Evolutionary conservation across 2,329 filamentous ascomycete genomes (phyloP).

Genomic region (Colletotrichum melonis): DNA sequence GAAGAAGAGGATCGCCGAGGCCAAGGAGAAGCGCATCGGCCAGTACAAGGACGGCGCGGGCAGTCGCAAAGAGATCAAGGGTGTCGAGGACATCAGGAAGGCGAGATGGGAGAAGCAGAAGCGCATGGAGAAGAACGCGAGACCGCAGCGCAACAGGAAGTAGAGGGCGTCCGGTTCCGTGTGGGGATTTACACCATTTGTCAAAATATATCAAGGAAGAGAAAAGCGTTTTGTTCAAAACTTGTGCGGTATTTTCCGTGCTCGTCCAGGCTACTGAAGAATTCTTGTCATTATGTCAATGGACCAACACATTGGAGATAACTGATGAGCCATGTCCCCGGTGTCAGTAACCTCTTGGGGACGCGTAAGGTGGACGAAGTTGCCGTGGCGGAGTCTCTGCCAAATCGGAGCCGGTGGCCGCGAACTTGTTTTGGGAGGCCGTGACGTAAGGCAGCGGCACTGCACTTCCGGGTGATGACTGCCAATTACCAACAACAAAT

Average conservation of each 20-base stretch:
- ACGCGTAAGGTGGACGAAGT: background rate
- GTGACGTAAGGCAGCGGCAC: constrained; percentile 4
- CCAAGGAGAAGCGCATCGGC: constrained; percentile 84
- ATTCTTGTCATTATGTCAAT: background rate
- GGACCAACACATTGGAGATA: background rate
- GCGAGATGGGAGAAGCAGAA: constrained; percentile 81
- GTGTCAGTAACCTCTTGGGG: no score
- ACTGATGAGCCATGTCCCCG: no score
- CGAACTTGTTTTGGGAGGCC: background rate
- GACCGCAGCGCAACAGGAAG: constrained; percentile 73
- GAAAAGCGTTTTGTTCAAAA: background rate
- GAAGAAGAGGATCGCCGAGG: constrained; percentile 90
- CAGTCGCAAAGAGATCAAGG: constrained; percentile 83
- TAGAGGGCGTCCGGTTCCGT: constrained; percentile 10
- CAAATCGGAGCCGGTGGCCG: background rate
- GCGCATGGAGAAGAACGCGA: constrained; percentile 87
- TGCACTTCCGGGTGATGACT: background rate
- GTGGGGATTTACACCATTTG: background rate
- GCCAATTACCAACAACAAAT: background rate
- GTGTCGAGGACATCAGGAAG: constrained; percentile 86
- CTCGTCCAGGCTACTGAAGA: background rate
- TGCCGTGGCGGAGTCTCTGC: background rate
- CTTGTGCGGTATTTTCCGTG: background rate
- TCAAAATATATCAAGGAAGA: background rate
- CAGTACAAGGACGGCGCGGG: constrained; percentile 79